Base-by-base conservation (phyloP, 768 basidiomycete genomes). In the Lyophyllum semitale region DNA sequence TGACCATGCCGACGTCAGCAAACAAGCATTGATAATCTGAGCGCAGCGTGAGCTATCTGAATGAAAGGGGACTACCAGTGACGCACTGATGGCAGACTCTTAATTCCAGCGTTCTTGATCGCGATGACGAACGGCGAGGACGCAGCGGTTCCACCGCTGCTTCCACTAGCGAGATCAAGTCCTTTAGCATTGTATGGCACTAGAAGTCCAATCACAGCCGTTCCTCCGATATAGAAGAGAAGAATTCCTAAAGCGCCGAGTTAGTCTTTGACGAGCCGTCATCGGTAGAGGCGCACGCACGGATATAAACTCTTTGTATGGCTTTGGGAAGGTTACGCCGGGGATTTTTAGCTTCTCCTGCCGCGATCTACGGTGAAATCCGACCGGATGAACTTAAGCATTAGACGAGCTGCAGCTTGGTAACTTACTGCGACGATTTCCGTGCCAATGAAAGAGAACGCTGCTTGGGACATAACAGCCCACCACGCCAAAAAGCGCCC, bases 111-210 rank as follows among this genome's bases (percentile, higher is more conserved):
- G 41, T 77, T 82, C 63, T 80, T 64, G 60, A 93, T 93, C 1
- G 95, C 96, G 60, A 98, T 92, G 59, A 97, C 95, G 71, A 95
- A 97, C 1, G 95, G 91, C 40, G 90, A 90, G 2, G 84, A 84
- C 13, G 87, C 85, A 52, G 89, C 87, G 17, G 84, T 87, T 26
- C 84, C 83, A 41, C 70, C 69, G 17, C 88, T 87, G 17, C 84
- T 87, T 26, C 84, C 83, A 41, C 70, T 68, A 15, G 60, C 64
- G 41, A 92, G 71, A 48, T 73, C 63, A 4, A 97, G 79, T 22
- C 75, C 68, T 0, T 69, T 53, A 57, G 88, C 77, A 64, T 81
- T 88, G 40, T 83, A 92, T 1, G 91, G 89, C 17, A 93, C 90
- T 47, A 96, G 84, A 1, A 95, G 73, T 42, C 93, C 91, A 60